Conservation (phyloP, 345 rosid genomes). For the Lepidium didymum region DNA sequence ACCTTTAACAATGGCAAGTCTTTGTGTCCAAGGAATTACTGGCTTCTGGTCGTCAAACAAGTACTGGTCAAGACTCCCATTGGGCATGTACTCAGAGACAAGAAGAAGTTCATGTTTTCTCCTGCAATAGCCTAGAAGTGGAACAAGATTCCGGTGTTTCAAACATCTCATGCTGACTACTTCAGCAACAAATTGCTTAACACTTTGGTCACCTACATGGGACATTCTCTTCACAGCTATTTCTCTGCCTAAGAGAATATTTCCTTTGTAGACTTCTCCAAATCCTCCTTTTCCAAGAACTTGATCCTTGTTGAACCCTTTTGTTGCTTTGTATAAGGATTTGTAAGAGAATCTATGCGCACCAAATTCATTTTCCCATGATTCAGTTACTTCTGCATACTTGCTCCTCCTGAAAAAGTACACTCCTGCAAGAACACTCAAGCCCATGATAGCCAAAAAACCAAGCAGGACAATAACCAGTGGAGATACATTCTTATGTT, state of each 20-base stretch:
- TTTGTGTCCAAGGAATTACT: slow-evolving; percentile 34
- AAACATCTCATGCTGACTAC: slow-evolving; percentile 36
- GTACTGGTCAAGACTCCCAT: slow-evolving; percentile 45
- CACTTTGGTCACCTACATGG: slow-evolving; percentile 39
- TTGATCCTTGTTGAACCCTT: slow-evolving; percentile 44
- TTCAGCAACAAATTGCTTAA: slow-evolving; percentile 45
- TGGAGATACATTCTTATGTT: not conserved
- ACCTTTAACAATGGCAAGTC: slow-evolving; percentile 31
- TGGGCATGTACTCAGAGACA: slow-evolving; percentile 48
- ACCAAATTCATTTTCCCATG: slow-evolving; percentile 51
- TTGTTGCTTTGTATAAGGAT: slow-evolving; percentile 45
- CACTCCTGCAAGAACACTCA: not conserved
- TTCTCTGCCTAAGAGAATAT: slow-evolving; percentile 24
- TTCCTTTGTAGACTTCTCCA: slow-evolving; percentile 55
- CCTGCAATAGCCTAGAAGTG: slow-evolving; percentile 46
- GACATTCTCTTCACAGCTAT: slow-evolving; percentile 53
- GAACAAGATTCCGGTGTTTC: slow-evolving; percentile 44
- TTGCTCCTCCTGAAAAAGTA: slow-evolving; percentile 26
- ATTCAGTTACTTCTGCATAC: slow-evolving; percentile 44
- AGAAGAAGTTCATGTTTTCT: slow-evolving; percentile 39
- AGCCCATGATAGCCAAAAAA: slow-evolving; percentile 4
- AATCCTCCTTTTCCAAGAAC: slow-evolving; percentile 56
- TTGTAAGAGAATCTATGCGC: slow-evolving; percentile 51
- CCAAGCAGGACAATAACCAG: slow-evolving; percentile 16
- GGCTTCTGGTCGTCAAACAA: slow-evolving; percentile 22